A percentile compares a stretch with the other conserved stretches of the same genome.
These are phyloP conservation scores for Pleurotus tuber-regium DNA, from an alignment of 768 basidiomycete species.

Conservation along the genomic window DNA sequence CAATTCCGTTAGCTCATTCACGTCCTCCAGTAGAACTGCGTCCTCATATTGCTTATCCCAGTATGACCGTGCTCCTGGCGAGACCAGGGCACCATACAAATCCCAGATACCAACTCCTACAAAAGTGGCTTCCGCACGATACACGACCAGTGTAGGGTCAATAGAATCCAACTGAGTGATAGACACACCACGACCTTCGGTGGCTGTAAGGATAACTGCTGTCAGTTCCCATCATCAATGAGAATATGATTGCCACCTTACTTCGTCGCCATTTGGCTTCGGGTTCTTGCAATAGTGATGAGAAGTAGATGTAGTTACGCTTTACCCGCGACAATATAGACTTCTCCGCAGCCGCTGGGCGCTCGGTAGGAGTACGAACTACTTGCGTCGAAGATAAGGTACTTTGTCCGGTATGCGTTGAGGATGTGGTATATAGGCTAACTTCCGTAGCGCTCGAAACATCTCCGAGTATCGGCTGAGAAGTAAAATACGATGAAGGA, in stretches of 20 bases:
- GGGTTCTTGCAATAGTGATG: slow-evolving; percentile 93
- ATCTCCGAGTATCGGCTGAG: slow-evolving; percentile 69
- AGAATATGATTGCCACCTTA: slow-evolving; percentile 34
- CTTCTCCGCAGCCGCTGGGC: slow-evolving; percentile 70
- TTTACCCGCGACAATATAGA: slow-evolving; percentile 83
- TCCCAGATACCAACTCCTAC: slow-evolving; percentile 97
- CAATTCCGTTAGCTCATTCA: slow-evolving; percentile 86
- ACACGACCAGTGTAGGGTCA: slow-evolving; percentile 94
- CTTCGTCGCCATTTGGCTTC: slow-evolving; percentile 96
- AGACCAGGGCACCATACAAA: slow-evolving; percentile 82
- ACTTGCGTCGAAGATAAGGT: slow-evolving; percentile 35
- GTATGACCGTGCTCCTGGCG: slow-evolving; percentile 74
- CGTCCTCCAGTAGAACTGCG: slow-evolving; percentile 81
- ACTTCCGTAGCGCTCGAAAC: slow-evolving; percentile 66
- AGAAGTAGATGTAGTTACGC: slow-evolving; percentile 97
- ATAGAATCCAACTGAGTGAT: slow-evolving; percentile 96
- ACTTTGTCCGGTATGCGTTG: slow-evolving; percentile 50
- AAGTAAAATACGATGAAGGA: slow-evolving; percentile 53
- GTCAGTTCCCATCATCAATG: slow-evolving; percentile 8
- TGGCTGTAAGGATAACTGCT: slow-evolving; percentile 42
- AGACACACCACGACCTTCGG: slow-evolving; percentile 87
- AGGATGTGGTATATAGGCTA: slow-evolving; percentile 67
- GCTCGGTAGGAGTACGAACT: slow-evolving; percentile 35
- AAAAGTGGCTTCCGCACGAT: slow-evolving; percentile 94
- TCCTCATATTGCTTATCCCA: slow-evolving; percentile 95